Conservation (phyloP, 805 yeast genomes). For the Monosporozyma unispora region DNA sequence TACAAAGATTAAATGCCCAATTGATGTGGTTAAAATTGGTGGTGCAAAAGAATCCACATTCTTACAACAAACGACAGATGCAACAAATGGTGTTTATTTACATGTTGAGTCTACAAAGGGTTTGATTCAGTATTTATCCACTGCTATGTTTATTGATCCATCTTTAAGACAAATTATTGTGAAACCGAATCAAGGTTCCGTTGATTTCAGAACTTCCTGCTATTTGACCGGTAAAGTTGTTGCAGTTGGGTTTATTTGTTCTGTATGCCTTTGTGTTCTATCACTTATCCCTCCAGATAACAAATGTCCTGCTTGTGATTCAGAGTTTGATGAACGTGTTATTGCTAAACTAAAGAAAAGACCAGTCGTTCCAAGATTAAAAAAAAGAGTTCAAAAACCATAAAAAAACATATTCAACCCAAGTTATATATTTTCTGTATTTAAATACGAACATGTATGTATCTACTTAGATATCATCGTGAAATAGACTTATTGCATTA, state of each 20-base stretch:
- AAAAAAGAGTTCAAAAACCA: constrained; percentile 3
- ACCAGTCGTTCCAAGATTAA: constrained; percentile 17
- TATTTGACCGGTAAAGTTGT: constrained; percentile 83
- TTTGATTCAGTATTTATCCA: constrained; percentile 67
- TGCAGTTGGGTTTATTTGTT: constrained; percentile 90
- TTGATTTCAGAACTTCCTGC: constrained; percentile 92
- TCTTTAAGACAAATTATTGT: constrained; percentile 65
- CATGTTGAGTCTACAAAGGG: constrained; percentile 62
- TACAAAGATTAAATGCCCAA: constrained; percentile 79
- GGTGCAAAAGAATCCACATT: constrained; percentile 54
- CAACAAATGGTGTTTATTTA: constrained; percentile 84
- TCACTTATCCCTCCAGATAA: constrained; percentile 59
- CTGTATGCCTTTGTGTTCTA: constrained; percentile 78
- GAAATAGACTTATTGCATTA: background rate
- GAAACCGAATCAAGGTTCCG: constrained; percentile 73
- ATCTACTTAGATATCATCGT: background rate
- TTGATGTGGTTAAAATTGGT: constrained; percentile 77
- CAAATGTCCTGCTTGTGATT: constrained; percentile 80
- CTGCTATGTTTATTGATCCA: constrained; percentile 85
- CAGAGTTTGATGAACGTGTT: constrained; percentile 59
- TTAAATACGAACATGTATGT: constrained; percentile 2
- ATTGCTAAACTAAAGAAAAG: constrained; percentile 47
- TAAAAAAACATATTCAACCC: background rate
- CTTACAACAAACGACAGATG: constrained; percentile 91
- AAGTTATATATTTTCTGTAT: background rate